Base-by-base conservation (phyloP, 176 grass and related monocot genomes). In the Thalia dealbata region DNA sequence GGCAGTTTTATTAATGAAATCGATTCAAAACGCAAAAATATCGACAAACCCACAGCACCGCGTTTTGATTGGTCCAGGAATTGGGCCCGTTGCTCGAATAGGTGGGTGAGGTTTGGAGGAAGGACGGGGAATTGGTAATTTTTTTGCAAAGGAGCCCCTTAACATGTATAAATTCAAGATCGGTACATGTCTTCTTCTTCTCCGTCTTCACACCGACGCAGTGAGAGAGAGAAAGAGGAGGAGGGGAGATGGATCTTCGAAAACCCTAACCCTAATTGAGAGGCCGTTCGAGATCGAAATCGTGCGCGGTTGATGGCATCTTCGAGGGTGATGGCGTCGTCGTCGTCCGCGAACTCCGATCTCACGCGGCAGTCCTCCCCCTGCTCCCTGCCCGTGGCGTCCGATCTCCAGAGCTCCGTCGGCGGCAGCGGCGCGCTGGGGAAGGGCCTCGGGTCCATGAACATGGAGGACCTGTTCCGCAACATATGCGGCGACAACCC, bases 381-480 rank as follows among this genome's bases (percentile, higher is more conserved):
- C 19, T 62, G 66, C 23, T 25, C 73, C 75, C 71, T 73, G 1
- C 81, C 78, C 35, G 82, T 75, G 32, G 32, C 32, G 60, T n/a
- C 76, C 15, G 73, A 48, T 35, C 61, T 63, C 64, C 63, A 13
- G 27, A 65, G 54, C 54, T 58, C 54, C 54, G 7, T 58, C 54
- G 19, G 54, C 41, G 56, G 29, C 35, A n/a, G 23, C 38, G 55
- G 8, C 0, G 62, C 19, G 3, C 18, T 22, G 3, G 59, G 66
- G 48, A 73, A 73, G 67, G 74, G 74, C 21, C 67, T 97, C 29
- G 90, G 95, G 23, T 93, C 95, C 60, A 88, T 93, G 90, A 97
- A 78, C 83, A 79, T 97, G 81, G 95, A 97, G 62, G 95, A 93
- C 78, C 75, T 97, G 6, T 69, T 93, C 44, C 79, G 90, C 62